Evolutionary conservation across 2,329 filamentous ascomycete genomes (phyloP), one percentile per base, ranked within the genome.

Genomic region (Rhynchosporium graminicola): DNA sequence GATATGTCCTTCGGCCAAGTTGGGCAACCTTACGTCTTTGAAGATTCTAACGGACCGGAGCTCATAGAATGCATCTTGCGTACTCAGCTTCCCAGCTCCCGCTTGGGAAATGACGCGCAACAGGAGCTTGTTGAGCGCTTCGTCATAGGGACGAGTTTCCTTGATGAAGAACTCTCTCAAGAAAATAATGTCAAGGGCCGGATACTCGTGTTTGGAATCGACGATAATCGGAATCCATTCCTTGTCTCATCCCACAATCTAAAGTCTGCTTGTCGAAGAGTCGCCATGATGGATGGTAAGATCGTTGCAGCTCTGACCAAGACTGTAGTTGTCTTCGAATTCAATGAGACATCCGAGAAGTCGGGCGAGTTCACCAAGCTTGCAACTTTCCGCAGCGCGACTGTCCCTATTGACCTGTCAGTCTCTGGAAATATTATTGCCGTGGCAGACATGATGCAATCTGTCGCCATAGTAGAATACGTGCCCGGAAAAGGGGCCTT

Each of bases 381-480:
- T 15, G 90, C 91, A 0, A 85, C 87, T 2, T 96, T 92, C 75
- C 86, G 92, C 12, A 90, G 91, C 1, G 86, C 92, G 2, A 96
- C 92, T 0, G 90, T 91, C 38, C 93, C 95, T 0, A 85, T 96
- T 15, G 91, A 94, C 68, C 75, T 98, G 6, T 86, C 88, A 9
- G 83, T 97, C 13, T 84, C 86, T 1, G 89, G 84, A 0, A 87
- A 88, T 68, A 81, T 85, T 29, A 93, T 99, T 65, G 91, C 90
- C 0, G 87, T 98, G 9, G 90, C 89, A 0, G 95, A 99, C 72
- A 79, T 99, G 51, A 97, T 97, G 90, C 97, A 98, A 77, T 96
- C 91, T 1, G 80, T 96, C 29, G 87, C 89, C 1, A 78, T 98
- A 5, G 80, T 97, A 8, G 82, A 95, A 72, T 95, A 89, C 72